phyloP scores from a whole-genome alignment of 2,329 filamentous ascomycete species.

The Ploettnerulaceae sp. region DNA sequence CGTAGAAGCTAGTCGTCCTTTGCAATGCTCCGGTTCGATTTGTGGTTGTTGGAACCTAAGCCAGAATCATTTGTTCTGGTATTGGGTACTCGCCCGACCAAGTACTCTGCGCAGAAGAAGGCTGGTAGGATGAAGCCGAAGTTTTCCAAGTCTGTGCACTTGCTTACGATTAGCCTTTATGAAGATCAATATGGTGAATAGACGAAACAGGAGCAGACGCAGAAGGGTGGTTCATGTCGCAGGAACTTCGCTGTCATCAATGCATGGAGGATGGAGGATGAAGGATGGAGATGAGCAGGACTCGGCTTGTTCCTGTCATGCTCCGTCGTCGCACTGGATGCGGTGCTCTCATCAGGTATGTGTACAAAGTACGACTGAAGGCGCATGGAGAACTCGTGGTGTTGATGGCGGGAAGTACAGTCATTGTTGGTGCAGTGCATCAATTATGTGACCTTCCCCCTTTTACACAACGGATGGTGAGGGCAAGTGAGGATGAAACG shows the following conservation, averaged over 20 bases:
- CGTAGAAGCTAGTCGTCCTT: neutral
- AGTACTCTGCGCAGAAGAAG: neutral
- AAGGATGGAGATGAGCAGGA: constrained; percentile 3
- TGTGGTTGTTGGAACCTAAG: neutral
- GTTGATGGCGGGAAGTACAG: neutral
- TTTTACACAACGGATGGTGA: neutral
- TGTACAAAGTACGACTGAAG: neutral
- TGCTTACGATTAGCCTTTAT: constrained; percentile 12
- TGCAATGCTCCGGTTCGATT: neutral
- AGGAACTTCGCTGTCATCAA: constrained; percentile 14
- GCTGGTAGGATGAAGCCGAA: neutral
- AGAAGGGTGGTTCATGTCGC: constrained; percentile 8
- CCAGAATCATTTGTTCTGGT: constrained; percentile 1
- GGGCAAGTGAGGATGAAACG: constrained; percentile 2
- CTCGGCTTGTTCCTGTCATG: neutral
- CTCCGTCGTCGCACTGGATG: constrained; percentile 6
- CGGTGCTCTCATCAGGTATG: constrained; percentile 1
- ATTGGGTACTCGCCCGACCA: neutral
- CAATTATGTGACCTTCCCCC: neutral
- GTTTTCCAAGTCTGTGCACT: constrained; percentile 6
- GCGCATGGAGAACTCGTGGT: constrained; percentile 17
- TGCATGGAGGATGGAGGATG: constrained; percentile 4
- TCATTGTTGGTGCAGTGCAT: too few species aligned
- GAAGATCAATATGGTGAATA: constrained; percentile 3
- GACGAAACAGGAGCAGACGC: constrained; percentile 10